Percentiles rank a stretch among this genome's conserved stretches.
Conservation (phyloP, 1,139 yeast genomes). For the Sugiyamaella neomexicana region DNA sequence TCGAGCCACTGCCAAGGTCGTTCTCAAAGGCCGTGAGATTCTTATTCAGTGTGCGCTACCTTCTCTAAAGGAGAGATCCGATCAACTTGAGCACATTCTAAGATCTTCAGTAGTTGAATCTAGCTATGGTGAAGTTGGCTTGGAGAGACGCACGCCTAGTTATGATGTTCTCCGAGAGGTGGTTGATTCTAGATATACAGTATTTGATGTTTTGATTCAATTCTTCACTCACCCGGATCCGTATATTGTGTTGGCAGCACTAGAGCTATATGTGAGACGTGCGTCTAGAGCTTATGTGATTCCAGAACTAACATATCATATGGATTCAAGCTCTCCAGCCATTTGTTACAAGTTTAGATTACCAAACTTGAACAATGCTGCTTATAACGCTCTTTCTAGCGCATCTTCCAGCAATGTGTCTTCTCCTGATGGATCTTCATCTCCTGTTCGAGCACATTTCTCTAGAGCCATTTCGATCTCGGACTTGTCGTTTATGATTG, state of each 20-base stretch:
- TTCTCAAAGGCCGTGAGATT: constrained; percentile 94
- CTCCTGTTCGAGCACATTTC: constrained; percentile 31
- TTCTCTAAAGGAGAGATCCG: constrained; percentile 92
- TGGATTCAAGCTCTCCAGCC: constrained; percentile 55
- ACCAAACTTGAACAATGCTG: constrained; percentile 68
- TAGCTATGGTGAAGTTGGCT: constrained; percentile 71
- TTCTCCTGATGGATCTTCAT: constrained; percentile 36
- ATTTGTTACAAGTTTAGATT: constrained; percentile 90
- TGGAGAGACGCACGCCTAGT: constrained; percentile 78
- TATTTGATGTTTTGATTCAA: constrained; percentile 91
- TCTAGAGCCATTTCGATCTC: constrained; percentile 91
- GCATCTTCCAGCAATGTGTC: constrained; percentile 23
- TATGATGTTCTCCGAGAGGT: constrained; percentile 80
- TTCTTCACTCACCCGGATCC: constrained; percentile 82
- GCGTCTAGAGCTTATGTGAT: constrained; percentile 96
- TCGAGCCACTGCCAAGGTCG: constrained; percentile 88
- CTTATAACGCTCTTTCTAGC: constrained; percentile 40
- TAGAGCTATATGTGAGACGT: constrained; percentile 93
- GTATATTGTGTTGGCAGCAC: constrained; percentile 92
- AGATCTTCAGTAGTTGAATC: constrained; percentile 89
- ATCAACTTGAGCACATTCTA: constrained; percentile 93
- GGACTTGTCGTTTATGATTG: constrained; percentile 82
- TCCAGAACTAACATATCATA: constrained; percentile 68
- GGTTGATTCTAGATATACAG: constrained; percentile 93
- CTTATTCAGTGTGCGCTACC: constrained; percentile 96